phyloP scores from a whole-genome alignment of 2,329 filamentous ascomycete species.

The Mycosphaerella arachidis region DNA sequence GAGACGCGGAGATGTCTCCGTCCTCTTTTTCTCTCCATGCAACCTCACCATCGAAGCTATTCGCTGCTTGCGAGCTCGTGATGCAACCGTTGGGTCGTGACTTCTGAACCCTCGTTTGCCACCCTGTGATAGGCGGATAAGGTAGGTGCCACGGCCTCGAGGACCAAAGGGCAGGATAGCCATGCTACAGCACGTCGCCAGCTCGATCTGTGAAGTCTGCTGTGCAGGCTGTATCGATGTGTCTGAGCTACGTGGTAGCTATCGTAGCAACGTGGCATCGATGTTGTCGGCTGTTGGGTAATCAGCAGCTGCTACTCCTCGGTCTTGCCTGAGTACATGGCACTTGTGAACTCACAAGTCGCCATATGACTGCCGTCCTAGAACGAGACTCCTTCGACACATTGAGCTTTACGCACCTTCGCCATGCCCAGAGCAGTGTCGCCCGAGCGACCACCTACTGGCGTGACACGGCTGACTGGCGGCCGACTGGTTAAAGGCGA shows the following conservation, averaged over 20 bases:
- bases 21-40: neutral
- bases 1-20: neutral
- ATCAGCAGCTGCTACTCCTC: neutral
- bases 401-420: neutral
- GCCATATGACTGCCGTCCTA: neutral
- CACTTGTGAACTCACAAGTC: neutral
- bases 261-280: neutral
- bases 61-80: conserved; percentile 10
- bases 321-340: neutral
- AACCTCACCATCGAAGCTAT: conserved; percentile 7
- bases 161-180: conserved; percentile 1
- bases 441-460: conserved; percentile 37
- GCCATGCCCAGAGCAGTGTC: conserved; percentile 40
- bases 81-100: conserved; percentile 10
- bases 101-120: neutral
- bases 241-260: neutral
- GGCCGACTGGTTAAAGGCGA: conserved; percentile 70
- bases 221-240: neutral
- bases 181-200: conserved; percentile 11
- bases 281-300: neutral
- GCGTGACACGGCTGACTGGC: conserved; percentile 62
- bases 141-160: conserved; percentile 1
- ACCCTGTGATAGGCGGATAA: conserved; percentile 10
- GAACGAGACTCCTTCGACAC: neutral
- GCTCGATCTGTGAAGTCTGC: conserved; percentile 15